Evolutionary conservation across 2,329 filamentous ascomycete species (phyloP), one percentile per base, ranked within the genome.

Genomic region (Ramularia collo-cygni): DNA sequence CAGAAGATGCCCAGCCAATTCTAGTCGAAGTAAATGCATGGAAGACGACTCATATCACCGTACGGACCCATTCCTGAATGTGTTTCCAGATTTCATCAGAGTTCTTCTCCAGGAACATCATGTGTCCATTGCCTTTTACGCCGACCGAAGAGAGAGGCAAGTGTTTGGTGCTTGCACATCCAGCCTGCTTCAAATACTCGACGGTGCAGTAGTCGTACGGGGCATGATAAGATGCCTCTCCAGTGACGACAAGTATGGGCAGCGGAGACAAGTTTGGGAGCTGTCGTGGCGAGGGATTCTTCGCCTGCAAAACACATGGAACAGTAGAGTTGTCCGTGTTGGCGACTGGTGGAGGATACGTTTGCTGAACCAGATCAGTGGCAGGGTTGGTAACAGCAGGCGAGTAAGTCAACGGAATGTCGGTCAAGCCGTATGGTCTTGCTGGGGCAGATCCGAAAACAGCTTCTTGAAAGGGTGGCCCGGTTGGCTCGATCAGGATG

Each of bases 171-270:
- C 4, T 9, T 0, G 51, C 42, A 1, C 70, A 64, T 0, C 75
- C 74, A 2, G 69, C 72, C 51, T 80, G 75, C 37, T 57, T 50
- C 51, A 80, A 52, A 52, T 71, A 79, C 9, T 56, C 45, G 2
- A 71, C 67, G 0, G 70, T 76, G 26, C 72, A 75, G 56, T 72
- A 70, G 48, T 81, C 77, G 44, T 72, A 79, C 8, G 61, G 55
- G 2, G 63, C 60, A 55, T 79, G 76, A n/a, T 65, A 68, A 37
- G 71, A 73, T 3, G 76, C 69, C 40, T 77, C 70, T 0, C 63
- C 62, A 0, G 74, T 77, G 17, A 76, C 51, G 12, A 79, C 45
- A 1, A 74, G 56, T 4, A 73, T 67, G 0, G 67, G 69, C 4
- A 77, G 62, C 12, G 63, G 61, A 2, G 56, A 51, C 6, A 81